A percentile compares a stretch with the other conserved stretches of the same genome.
These are phyloP conservation scores for Coniochaeta hoffmannii DNA, from an alignment of 2,329 filamentous ascomycete species.

Conservation along the genomic window DNA sequence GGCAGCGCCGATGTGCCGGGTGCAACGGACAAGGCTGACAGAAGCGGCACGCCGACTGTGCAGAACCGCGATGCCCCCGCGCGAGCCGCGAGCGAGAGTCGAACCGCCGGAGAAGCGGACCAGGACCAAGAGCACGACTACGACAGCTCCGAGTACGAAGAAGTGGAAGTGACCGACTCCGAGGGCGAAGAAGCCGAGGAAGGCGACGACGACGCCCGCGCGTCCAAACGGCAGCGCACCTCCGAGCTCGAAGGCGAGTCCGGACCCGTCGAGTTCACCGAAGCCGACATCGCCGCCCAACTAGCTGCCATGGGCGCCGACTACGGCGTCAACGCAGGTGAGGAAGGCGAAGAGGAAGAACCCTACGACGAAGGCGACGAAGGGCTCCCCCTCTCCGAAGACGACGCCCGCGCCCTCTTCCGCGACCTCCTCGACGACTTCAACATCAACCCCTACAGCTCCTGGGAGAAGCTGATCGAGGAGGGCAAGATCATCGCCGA, in stretches of 20 bases:
- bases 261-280: conserved; percentile 77
- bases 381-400: conserved; percentile 62
- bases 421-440: conserved; percentile 80
- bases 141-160: conserved; percentile 69
- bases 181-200: conserved; percentile 54
- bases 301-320: conserved; percentile 81
- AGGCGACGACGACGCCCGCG: conserved; percentile 44
- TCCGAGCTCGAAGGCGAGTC: conserved; percentile 33
- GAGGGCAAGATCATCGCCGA: conserved; percentile 79
- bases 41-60: conserved; percentile 10
- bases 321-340: conserved; percentile 70
- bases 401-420: conserved; percentile 73
- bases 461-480: conserved; percentile 86
- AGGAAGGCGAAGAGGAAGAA: conserved; percentile 62
- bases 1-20: conserved; percentile 21
- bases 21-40: conserved; percentile 23
- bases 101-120: conserved; percentile 15
- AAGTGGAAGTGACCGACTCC: conserved; percentile 61
- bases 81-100: background rate
- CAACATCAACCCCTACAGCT: conserved; percentile 75
- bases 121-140: conserved; percentile 31
- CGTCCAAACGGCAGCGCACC: conserved; percentile 40
- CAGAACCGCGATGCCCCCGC: background rate
- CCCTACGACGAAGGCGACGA: no score
- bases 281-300: conserved; percentile 91